Percentiles rank a stretch among this genome's conserved stretches.
Evolutionary conservation across 225 moss, liverwort and hornwort genomes (phyloP).

Genomic region (Asterella californica): DNA sequence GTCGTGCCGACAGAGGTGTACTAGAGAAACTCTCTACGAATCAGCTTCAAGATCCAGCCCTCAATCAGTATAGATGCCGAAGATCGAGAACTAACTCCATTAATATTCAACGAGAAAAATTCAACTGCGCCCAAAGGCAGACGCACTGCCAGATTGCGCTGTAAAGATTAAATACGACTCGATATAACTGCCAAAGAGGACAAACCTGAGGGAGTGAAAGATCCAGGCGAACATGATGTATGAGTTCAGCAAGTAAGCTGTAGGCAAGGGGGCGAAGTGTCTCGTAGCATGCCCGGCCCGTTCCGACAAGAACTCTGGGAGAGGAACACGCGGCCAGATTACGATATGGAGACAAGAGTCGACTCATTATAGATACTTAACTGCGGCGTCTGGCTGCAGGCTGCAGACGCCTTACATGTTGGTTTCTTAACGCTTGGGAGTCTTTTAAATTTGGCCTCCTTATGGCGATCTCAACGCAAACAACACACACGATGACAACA

Average conservation of each 20-base stretch:
- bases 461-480: not conserved
- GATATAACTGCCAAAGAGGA: no score
- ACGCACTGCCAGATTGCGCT: no score
- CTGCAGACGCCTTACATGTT: not conserved
- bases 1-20: not conserved
- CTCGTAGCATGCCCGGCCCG: constrained; percentile 98
- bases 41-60: not conserved
- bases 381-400: not conserved
- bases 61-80: not conserved
- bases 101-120: no score
- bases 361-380: not conserved
- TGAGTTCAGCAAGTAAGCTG: constrained; percentile 93
- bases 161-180: no score
- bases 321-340: not conserved
- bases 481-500: not conserved
- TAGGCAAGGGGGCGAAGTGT: constrained; percentile 97
- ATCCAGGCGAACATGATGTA: constrained; percentile 99
- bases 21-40: not conserved
- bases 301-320: constrained; percentile 96
- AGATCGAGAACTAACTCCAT: not conserved
- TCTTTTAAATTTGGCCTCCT: not conserved
- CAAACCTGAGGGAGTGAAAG: constrained; percentile 93
- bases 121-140: no score
- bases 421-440: not conserved
- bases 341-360: not conserved